Base-by-base conservation (phyloP, 1,284 basidiomycete species). In the Ustilago nuda region DNA sequence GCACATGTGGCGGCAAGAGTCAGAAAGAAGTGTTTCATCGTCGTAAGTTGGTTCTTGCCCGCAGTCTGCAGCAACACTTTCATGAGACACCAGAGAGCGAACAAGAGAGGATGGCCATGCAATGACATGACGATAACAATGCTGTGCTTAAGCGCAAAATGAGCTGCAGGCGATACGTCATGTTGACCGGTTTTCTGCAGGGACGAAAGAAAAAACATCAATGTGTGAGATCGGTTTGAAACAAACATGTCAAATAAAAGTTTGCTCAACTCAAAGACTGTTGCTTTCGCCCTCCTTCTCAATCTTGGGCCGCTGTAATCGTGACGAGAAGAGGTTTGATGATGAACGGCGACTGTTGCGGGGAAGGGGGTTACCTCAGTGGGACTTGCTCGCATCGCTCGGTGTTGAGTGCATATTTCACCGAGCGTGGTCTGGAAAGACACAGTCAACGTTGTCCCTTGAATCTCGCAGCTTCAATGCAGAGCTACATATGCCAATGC, bases 391-490 rank as follows among this genome's bases (percentile, higher is more conserved):
- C 68, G 68, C 61, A 58, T 43, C 48, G 27, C 68, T 71, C 68
- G 62, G 68, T 19, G 62, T 65, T 30, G 45, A 19, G 30, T 71
- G 68, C 68, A 71, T 65, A 39, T 58, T 54, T 17, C 15, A 61
- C 62, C 58, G 58, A 61, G 62, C 46, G 37, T 27, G 50, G 41
- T 27, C 43, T 46, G 17, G 17, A 52, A 43, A 50, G 27, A 12
- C 19, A 27, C 39, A 15, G 23, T 36, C 9, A 27, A 27, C 30
- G 48, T 27, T 30, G 23, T 15, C 5, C 27, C 4, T 52, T 62
- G 62, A 41, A 65, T 46, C 56, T 27, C 3, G 23, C 23, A 3
- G 23, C 23, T 27, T 27, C 23, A 27, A 27, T 27, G 23, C 62
- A 58, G 48, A 56, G 56, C 17, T 17, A 45, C 12, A 7, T 45